Evolutionary conservation across 2,329 filamentous ascomycete species (phyloP).

Genomic region (Orbilia quercus): DNA sequence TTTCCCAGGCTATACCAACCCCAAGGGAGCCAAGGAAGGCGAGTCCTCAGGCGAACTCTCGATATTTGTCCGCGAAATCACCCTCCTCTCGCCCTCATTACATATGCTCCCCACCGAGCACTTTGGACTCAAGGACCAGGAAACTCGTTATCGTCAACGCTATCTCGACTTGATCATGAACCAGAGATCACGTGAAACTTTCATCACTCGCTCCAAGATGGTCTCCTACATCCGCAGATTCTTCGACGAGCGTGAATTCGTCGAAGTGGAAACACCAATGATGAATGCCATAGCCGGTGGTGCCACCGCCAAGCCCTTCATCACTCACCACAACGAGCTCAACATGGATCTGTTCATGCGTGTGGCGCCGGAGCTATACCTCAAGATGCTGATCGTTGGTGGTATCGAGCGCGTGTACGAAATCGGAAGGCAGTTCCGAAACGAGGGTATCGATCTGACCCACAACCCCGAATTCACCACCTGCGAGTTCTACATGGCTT

Average conservation of each 20-base stretch:
- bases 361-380: conserved; percentile 92
- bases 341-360: conserved; percentile 96
- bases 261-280: conserved; percentile 96
- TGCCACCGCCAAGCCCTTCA: conserved; percentile 93
- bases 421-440: conserved; percentile 93
- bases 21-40: conserved; percentile 81
- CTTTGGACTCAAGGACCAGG: conserved; percentile 94
- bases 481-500: conserved; percentile 96
- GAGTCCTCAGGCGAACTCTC: conserved; percentile 82
- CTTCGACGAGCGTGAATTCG: conserved; percentile 87
- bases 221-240: conserved; percentile 87
- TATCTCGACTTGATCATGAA: conserved; percentile 99
- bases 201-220: conserved; percentile 87
- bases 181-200: conserved; percentile 81
- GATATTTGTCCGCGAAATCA: conserved; percentile 87
- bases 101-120: conserved; percentile 90
- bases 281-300: conserved; percentile 96
- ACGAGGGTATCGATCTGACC: conserved; percentile 89
- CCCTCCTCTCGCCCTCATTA: conserved; percentile 88
- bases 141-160: conserved; percentile 90
- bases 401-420: conserved; percentile 96
- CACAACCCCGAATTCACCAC: conserved; percentile 99
- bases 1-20: conserved; percentile 84
- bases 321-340: conserved; percentile 94
- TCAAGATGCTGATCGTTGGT: conserved; percentile 96